Base-by-base conservation (phyloP, 805 yeast genomes). In the Candida alai region DNA sequence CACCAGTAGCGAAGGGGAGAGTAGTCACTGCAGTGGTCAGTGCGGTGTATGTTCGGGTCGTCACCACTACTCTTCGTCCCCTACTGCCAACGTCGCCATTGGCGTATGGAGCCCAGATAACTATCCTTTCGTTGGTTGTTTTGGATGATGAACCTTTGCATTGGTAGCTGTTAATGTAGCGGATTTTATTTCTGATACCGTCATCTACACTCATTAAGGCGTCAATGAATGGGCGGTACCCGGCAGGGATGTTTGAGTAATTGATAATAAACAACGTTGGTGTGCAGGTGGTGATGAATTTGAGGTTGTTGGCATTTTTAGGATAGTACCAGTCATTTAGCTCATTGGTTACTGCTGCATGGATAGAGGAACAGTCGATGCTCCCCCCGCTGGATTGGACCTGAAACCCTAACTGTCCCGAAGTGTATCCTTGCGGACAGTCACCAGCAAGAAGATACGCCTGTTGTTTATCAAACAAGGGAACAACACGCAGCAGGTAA, bases 211-310 rank as follows among this genome's bases (percentile, higher is more conserved):
- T 11, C 9, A 29, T 18, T 8, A 37, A 25, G 10, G 35, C 31
- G 16, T 41, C 42, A 16, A 49, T 35, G 35, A 42, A 49, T 5
- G 52, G 54, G 8, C 52, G 34, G 35, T 32, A 49, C 1, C 56
- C 57, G 7, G 55, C 52, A 14, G 58, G 57, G n/a, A 53, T 30
- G 26, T 44, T 43, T 4, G 22, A 15, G 37, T 48, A 52, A n/a
- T 17, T 34, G 11, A 35, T 28, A 5, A 21, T 20, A 7, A 36
- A 25, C 5, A 12, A 6, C 4, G 35, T 30, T 8, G 36, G 16
- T 6, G 36, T 20, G 40, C 56, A 53, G 1, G 42, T 17, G 6
- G 22, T 28, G 11, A 41, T 35, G 28, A 19, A 36, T n/a, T 15
- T 10, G 12, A 25, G 19, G 9, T 13, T 19, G 30, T n/a, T 19